Percentiles rank a stretch among this genome's conserved stretches.
phyloP scores from a whole-genome alignment of 495 filamentous ascomycete genomes.

The Tirmania nivea region DNA sequence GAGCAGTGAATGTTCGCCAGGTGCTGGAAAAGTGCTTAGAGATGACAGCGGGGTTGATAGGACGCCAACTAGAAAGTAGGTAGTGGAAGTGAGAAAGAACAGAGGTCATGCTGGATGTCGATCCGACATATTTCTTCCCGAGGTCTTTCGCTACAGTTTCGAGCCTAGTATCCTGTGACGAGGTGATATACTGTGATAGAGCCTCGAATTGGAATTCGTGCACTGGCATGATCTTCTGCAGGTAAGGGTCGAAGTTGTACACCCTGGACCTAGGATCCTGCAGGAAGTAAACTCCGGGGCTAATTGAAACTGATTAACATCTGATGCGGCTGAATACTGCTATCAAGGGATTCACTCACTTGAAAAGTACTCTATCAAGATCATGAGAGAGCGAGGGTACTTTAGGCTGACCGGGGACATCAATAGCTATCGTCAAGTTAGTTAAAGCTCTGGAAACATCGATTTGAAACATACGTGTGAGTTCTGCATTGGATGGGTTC shows the following conservation, averaged over 20 bases:
- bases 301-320: slow-evolving; percentile 8
- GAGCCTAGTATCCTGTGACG: slow-evolving; percentile 57
- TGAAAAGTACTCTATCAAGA: slow-evolving; percentile 81
- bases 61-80: slow-evolving; percentile 65
- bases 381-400: slow-evolving; percentile 58
- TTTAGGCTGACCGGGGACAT: slow-evolving; percentile 23
- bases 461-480: too few relatives aligned
- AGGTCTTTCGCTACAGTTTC: slow-evolving; percentile 38
- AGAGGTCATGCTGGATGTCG: slow-evolving; percentile 88
- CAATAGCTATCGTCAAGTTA: slow-evolving; percentile 6
- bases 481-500: too few relatives aligned
- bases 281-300: slow-evolving; percentile 72
- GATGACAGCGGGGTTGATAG: slow-evolving; percentile 38
- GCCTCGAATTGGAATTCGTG: slow-evolving; percentile 78
- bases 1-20: slow-evolving; percentile 41
- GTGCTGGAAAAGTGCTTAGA: slow-evolving; percentile 43
- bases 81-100: slow-evolving; percentile 80
- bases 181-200: slow-evolving; percentile 65
- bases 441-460: too few relatives aligned
- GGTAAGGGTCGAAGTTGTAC: slow-evolving; percentile 89
- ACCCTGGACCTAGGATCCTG: slow-evolving; percentile 74
- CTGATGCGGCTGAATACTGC: slow-evolving; percentile 3
- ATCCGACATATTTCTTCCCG: slow-evolving; percentile 73
- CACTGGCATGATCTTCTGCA: slow-evolving; percentile 76
- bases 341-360: slow-evolving; percentile 25